Conservation (phyloP, 345 rosid genomes). For the Isatis tinctoria region DNA sequence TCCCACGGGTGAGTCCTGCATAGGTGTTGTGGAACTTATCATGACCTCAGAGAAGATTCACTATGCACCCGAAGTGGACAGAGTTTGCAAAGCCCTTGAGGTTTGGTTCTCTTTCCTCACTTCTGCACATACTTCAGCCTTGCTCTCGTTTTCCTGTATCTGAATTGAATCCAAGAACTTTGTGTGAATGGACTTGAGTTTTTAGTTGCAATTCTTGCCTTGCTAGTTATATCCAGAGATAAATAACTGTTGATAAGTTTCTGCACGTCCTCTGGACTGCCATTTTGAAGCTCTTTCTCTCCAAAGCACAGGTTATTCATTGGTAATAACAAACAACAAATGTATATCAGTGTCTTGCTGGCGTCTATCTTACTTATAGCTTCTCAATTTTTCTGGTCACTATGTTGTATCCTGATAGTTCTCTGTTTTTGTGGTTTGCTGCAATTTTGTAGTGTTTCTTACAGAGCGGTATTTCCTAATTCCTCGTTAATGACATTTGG, state of each 20-base stretch:
- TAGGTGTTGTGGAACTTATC: slow-evolving; percentile 85
- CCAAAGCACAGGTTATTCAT: neutral
- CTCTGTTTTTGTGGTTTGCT: neutral
- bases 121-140: neutral
- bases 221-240: neutral
- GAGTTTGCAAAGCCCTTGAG: slow-evolving; percentile 98
- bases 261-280: neutral
- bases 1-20: slow-evolving; percentile 68
- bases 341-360: neutral
- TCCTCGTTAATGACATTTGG: slow-evolving; percentile 25
- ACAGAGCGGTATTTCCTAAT: neutral
- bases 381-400: neutral
- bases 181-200: neutral
- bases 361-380: slow-evolving; percentile 2
- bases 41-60: slow-evolving; percentile 85
- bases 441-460: neutral
- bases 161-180: neutral
- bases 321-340: neutral
- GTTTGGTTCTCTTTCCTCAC: slow-evolving; percentile 45
- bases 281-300: neutral
- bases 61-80: slow-evolving; percentile 87
- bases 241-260: neutral
- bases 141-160: neutral
- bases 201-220: neutral
- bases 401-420: neutral